Base-by-base conservation (phyloP, 75 land plant genomes). In the Isoetes taiwanensis region DNA sequence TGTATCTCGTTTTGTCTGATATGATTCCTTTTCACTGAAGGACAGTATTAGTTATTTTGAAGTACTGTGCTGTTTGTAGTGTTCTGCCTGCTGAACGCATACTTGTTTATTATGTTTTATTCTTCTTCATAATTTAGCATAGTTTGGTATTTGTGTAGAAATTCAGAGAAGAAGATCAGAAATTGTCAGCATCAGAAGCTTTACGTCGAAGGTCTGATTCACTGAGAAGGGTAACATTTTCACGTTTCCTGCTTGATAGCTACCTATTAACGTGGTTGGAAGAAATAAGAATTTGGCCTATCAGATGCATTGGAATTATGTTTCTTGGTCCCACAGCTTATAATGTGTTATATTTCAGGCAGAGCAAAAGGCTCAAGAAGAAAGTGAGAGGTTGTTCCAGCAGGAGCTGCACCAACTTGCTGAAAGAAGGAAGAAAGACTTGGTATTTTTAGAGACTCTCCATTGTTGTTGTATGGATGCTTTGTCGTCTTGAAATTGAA, bases 361-460 rank as follows among this genome's bases (percentile, higher is more conserved):
- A 61, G 94, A 86, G 62, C 76, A 86, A 63, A 68, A 73, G 72
- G 88, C 94, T 27, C 85, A 81, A 30, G 97, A 91, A 61, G 97
- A 91, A 66, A 86, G 97, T 74, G 97, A 91, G 50, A 84, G 63
- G 48, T 61, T 91, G 54, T 72, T 87, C 48, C 85, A 72, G 40
- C 83, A 86, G 60, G 97, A 91, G 62, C 87, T 85, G 58, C 85
- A 91, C 59, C 62, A 78, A 38, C 75, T 83, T 73, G 88, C 83
- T 24, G 97, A 86, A 58, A 86, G 79, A 43, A 68, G 94, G 29
- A 74, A 57, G 56, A 72, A 78, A 38, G 94, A 91, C 71, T 50
- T 86, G 85, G 97, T 91, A 50, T 28, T 57, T 9, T 37, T 37
- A 35, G 5, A 38, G 32, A 14, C 4, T 41, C 48, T 28, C 0